Base-by-base conservation (phyloP, 768 basidiomycete species). In the Rhizopogon vinicolor region DNA sequence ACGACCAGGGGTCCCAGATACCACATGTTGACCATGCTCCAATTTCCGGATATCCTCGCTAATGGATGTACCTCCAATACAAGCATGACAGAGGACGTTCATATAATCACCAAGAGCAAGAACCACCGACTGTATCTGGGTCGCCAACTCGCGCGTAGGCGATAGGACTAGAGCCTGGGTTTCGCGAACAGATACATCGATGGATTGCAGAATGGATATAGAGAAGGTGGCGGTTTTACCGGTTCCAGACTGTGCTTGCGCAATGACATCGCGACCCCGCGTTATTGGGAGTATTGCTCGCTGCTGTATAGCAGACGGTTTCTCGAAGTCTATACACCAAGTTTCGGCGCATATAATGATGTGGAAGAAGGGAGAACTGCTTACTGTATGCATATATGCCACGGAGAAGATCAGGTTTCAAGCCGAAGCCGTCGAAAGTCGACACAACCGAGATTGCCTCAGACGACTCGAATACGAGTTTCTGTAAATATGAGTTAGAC, bases 211-310 rank as follows among this genome's bases (percentile, higher is more conserved):
- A 71, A 97, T 93, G 62, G 95, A 91, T 70, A 99, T 97, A 62
- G 94, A 95, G 76, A 98, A 98, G 18, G 96, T 97, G 6, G 96
- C 96, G 9, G 96, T 99, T 91, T 98, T 99, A 82, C 96, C 96
- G 39, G 96, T 98, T 70, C 96, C 96, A 35, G 95, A 97, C 76
- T 98, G 96, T 42, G 96, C 96, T 77, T 98, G 96, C 37, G 96
- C 96, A 70, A 99, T 98, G 58, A 98, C 96, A 81, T 98, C 96
- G 61, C 95, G 87, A 29, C 92, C 92, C 77, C 92, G 89, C 48
- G 86, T 91, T 68, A 99, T 96, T 51, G 96, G 96, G 56, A 96
- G 78, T 72, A 99, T 98, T 48, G 96, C 96, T 61, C 95, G 89
- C 75, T 97, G 93, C 76, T 99, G 96, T 67, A 99, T 98, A 58